Conservation (phyloP, 2,329 filamentous ascomycete species). For the Penicillium sp. region DNA sequence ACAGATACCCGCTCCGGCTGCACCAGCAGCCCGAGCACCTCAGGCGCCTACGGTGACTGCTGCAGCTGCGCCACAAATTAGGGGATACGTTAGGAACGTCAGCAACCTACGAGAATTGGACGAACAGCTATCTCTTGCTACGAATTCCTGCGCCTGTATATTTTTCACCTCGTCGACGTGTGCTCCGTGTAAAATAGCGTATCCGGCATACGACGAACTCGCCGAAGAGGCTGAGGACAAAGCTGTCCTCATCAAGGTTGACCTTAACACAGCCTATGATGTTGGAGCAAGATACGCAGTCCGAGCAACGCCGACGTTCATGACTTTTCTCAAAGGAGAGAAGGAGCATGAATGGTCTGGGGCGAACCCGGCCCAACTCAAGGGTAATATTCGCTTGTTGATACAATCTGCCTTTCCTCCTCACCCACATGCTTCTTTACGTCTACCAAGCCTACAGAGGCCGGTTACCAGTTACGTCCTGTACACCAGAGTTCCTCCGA, state of each 20-base stretch:
- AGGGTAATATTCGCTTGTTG: conserved; percentile 68
- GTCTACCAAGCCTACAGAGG: conserved; percentile 65
- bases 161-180: conserved; percentile 93
- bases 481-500: conserved; percentile 74
- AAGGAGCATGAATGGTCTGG: conserved; percentile 79
- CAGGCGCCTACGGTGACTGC: neutral
- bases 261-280: conserved; percentile 64
- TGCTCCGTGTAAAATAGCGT: conserved; percentile 75
- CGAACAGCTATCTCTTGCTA: conserved; percentile 55
- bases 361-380: conserved; percentile 64
- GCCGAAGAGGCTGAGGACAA: conserved; percentile 68
- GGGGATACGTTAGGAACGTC: conserved; percentile 58
- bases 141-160: conserved; percentile 68
- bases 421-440: conserved; percentile 71
- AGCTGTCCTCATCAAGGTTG: conserved; percentile 75
- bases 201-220: conserved; percentile 76
- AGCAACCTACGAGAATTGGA: conserved; percentile 59
- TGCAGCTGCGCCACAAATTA: neutral
- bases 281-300: conserved; percentile 65
- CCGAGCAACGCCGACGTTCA: conserved; percentile 79
- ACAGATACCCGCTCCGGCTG: conserved; percentile 18
- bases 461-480: conserved; percentile 64
- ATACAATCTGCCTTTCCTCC: conserved; percentile 69
- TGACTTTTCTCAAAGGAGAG: conserved; percentile 73
- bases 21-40: conserved; percentile 10